Percentiles rank a stretch among this genome's conserved stretches.
Conservation (phyloP, 2,329 filamentous ascomycete genomes). For the Decorospora gaudefroyi region DNA sequence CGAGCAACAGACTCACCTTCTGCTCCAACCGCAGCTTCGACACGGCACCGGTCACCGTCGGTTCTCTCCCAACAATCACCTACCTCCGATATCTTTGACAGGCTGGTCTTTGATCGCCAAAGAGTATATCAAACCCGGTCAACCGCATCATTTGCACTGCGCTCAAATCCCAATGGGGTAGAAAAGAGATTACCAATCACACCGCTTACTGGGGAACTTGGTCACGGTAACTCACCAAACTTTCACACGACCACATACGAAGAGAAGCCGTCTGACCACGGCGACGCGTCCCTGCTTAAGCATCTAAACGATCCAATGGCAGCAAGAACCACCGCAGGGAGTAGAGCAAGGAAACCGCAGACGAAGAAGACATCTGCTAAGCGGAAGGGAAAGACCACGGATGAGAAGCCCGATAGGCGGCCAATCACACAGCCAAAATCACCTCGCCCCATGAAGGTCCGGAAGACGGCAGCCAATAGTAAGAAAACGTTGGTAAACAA, state of each 20-base stretch:
- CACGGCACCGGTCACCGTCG: neutral
- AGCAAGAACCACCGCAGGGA: neutral
- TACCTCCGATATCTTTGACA: slow-evolving; percentile 10
- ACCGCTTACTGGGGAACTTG: too few relatives aligned
- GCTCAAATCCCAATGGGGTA: neutral
- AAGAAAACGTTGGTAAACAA: neutral
- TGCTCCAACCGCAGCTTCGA: neutral
- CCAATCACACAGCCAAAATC: neutral
- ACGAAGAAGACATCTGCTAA: neutral
- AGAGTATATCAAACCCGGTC: slow-evolving; percentile 5
- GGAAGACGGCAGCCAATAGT: neutral
- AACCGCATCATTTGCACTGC: neutral
- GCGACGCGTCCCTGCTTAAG: too few relatives aligned
- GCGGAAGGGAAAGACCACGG: neutral
- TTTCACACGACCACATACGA: neutral
- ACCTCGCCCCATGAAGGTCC: neutral
- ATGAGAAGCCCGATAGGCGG: neutral
- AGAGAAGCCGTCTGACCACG: neutral
- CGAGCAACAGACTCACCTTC: neutral
- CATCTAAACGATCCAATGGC: slow-evolving; percentile 1
- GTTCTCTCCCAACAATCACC: neutral
- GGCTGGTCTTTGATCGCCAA: slow-evolving; percentile 14
- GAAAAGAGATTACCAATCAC: neutral
- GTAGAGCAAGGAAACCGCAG: neutral
- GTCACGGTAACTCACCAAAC: neutral